Evolutionary conservation across 1,284 basidiomycete genomes (phyloP), one percentile per base, ranked within the genome.

Genomic region (Microbotryum intermedium): DNA sequence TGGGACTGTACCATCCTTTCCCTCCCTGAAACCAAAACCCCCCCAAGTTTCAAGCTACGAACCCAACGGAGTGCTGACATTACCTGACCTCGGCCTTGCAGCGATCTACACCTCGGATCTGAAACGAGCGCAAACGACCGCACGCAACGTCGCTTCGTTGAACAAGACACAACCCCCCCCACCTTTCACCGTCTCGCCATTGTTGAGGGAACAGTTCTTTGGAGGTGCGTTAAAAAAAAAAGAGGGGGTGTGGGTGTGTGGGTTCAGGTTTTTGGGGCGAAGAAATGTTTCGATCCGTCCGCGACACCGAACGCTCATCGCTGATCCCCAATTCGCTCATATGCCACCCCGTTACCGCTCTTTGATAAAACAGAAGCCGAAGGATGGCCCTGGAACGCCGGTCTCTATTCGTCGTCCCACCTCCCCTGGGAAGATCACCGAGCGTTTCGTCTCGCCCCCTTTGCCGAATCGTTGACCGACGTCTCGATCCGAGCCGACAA

Each of bases 41-140:
- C 0, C 11, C 48, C 16, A 39, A 39, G 34, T 39, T 3, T 18
- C 34, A 16, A 39, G 34, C 9, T 18, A 5, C 34, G 34, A 39
- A 39, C 11, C 11, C 34, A 18, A 39, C 34, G 1, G 34, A 23
- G 46, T 6, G 46, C 46, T 23, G 21, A 26, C 46, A 3, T 48
- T 5, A 1, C 46, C 11, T 26, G 11, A 10, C 46, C 25, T 47
- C 11, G 2, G 8, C 10, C 1, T 2, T 6, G 5, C 53, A 66
- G 81, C 81, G 21, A 86, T 97, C 61, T 83, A 88, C 73, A 81
- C 87, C 9, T 93, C 90, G 0, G 82, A 87, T 59, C 80, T 95
- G 53, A 81, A 84, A 69, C 84, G 92, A 28, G 89, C 91, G 2
- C 76, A 80, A 57, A 78, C 79, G 66, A 91, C 89, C 0, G 88